A percentile compares a stretch with the other conserved stretches of the same genome.
Conservation (phyloP, 2,329 filamentous ascomycete genomes). For the Lasiodiplodia citricola region DNA sequence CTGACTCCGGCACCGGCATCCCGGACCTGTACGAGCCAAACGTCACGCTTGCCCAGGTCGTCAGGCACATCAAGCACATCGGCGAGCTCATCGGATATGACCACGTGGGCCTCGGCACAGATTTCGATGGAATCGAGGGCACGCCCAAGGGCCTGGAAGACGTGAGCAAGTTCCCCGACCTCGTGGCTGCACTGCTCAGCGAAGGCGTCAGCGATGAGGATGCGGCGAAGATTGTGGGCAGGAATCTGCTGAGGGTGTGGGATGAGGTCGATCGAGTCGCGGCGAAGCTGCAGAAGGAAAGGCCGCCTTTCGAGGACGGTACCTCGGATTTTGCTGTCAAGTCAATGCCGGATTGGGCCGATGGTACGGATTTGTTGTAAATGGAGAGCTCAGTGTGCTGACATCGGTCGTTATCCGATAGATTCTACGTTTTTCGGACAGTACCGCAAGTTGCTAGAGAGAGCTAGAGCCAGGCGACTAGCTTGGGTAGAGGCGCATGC, state of each 20-base stretch:
- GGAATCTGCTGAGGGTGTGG: constrained; percentile 87
- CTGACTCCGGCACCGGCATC: constrained; percentile 65
- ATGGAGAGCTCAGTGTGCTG: neutral
- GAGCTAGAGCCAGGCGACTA: neutral
- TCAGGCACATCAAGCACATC: constrained; percentile 80
- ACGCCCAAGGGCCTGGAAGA: constrained; percentile 80
- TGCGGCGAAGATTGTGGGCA: constrained; percentile 75
- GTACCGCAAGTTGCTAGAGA: neutral
- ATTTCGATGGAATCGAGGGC: constrained; percentile 78
- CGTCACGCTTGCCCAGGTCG: constrained; percentile 77
- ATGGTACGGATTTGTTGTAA: neutral
- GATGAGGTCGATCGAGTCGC: constrained; percentile 76
- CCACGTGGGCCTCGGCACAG: constrained; percentile 85
- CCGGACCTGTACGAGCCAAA: constrained; percentile 71
- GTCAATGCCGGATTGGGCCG: neutral
- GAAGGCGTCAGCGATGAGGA: constrained; percentile 77
- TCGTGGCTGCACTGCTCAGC: constrained; percentile 75
- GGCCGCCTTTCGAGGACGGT: constrained; percentile 52
- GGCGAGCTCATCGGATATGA: constrained; percentile 83
- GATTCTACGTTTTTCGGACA: neutral
- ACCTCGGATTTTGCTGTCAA: constrained; percentile 33
- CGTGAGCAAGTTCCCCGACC: constrained; percentile 79
- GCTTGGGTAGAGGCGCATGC: neutral
- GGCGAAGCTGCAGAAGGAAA: constrained; percentile 62
- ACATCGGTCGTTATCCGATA: neutral